phyloP scores from a whole-genome alignment of 2,329 filamentous ascomycete species.

The Didymella glomerata region DNA sequence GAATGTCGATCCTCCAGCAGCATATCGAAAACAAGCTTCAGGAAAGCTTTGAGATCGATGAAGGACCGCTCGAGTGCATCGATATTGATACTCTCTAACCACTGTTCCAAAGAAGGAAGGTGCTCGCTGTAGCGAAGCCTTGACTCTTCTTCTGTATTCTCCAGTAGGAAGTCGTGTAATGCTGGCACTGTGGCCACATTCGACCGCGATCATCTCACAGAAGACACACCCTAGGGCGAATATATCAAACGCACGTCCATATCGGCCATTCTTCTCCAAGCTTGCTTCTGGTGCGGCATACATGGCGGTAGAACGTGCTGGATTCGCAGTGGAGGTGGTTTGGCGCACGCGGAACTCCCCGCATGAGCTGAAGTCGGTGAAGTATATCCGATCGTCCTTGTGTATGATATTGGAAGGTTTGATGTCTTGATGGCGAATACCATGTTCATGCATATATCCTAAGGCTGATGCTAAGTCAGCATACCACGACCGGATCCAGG shows the following conservation, averaged over 20 bases:
- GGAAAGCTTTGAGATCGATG: too few species aligned
- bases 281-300: not conserved
- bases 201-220: not conserved
- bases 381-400: not conserved
- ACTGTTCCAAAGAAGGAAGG: not conserved
- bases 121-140: not conserved
- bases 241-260: not conserved
- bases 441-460: not conserved
- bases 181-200: not conserved
- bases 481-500: not conserved
- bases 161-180: not conserved
- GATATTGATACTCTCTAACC: too few species aligned
- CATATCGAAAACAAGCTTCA: not conserved
- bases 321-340: not conserved
- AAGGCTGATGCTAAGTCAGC: not conserved
- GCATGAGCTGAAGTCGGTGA: slow-evolving; percentile 1
- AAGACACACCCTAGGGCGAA: not conserved
- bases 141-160: too few species aligned
- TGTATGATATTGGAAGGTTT: not conserved
- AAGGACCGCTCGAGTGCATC: too few species aligned
- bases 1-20: not conserved
- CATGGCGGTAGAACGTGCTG: not conserved
- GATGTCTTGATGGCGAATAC: not conserved
- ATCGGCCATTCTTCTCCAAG: not conserved
- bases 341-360: not conserved